phyloP scores from a whole-genome alignment of 306 rosid genomes.

The Bauhinia variegata region DNA sequence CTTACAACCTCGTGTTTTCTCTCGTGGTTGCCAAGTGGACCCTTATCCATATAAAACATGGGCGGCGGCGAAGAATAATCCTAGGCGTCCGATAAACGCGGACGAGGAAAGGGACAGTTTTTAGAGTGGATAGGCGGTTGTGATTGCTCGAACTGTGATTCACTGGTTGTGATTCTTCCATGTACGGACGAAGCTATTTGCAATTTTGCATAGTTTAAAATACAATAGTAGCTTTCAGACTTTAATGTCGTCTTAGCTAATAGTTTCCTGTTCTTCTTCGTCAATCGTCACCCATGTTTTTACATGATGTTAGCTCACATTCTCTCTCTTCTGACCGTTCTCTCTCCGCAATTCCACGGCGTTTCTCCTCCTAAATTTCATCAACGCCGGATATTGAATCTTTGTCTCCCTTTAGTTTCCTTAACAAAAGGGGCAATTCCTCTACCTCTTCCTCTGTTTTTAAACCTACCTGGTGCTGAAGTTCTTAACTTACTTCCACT shows the following conservation, averaged over 20 bases:
- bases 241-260: background rate
- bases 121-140: background rate
- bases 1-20: background rate
- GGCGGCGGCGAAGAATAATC: background rate
- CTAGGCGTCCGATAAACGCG: background rate
- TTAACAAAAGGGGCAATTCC: background rate
- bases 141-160: background rate
- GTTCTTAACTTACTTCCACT: background rate
- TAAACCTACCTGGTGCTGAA: background rate
- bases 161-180: background rate
- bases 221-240: background rate
- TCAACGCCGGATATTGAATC: background rate
- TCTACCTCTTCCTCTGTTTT: background rate
- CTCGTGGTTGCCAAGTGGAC: background rate
- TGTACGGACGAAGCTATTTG: background rate
- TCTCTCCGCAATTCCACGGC: conserved; percentile 3
- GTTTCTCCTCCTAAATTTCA: background rate
- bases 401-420: background rate
- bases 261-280: background rate
- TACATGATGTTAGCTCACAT: background rate
- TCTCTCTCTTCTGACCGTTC: conserved; percentile 28
- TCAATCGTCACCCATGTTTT: conserved; percentile 29
- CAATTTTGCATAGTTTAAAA: background rate
- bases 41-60: background rate
- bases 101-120: background rate